phyloP scores from a whole-genome alignment of 805 yeast genomes.

The Hanseniaspora pseudoguilliermondii region DNA sequence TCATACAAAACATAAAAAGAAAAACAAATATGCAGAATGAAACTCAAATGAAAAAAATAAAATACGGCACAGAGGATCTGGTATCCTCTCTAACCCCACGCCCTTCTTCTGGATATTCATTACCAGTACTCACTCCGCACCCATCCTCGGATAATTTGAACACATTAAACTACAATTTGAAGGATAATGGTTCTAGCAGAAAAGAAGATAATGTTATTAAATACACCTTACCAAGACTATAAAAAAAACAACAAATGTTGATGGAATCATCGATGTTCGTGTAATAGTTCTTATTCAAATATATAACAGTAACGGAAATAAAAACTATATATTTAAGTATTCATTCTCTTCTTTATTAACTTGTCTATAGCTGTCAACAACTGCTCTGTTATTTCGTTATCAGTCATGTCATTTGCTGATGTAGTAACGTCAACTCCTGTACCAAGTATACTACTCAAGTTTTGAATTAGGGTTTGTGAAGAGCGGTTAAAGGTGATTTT shows the following conservation, averaged over 20 bases:
- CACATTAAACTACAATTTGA: neutral
- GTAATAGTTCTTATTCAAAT: neutral
- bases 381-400: constrained; percentile 5
- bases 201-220: neutral
- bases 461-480: neutral
- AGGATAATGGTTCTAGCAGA: neutral
- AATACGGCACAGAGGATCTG: constrained; percentile 12
- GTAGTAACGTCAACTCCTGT: neutral
- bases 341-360: constrained; percentile 4
- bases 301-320: neutral
- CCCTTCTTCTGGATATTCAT: neutral
- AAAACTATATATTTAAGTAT: neutral
- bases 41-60: neutral
- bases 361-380: constrained; percentile 8
- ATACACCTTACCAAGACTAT: constrained; percentile 5
- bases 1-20: constrained; percentile 11
- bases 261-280: neutral
- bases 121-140: constrained; percentile 8
- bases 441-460: neutral
- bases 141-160: constrained; percentile 4
- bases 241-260: neutral
- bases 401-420: neutral
- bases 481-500: neutral
- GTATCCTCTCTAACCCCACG: constrained; percentile 6
- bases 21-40: neutral